Base-by-base conservation (phyloP, 2,329 filamentous ascomycete species). In the Phyllosticta citribraziliensis region DNA sequence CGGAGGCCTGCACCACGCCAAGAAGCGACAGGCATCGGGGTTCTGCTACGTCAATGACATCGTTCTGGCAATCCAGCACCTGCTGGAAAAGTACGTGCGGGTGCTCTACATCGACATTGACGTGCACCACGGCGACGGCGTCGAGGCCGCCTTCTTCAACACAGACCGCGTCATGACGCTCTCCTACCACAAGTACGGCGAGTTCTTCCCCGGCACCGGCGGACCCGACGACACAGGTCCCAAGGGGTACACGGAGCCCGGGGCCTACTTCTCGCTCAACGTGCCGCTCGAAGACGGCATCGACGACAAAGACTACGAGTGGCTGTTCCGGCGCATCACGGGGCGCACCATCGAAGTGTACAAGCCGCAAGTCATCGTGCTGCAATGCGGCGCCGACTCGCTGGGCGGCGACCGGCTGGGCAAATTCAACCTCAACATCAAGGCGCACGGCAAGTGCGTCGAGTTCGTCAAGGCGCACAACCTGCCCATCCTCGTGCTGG, bases 41-140 rank as follows among this genome's bases (percentile, higher is more conserved):
- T 99, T 99, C 75, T 99, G 94, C 78, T 99, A 99, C 77, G 91
- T 97, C 77, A 99, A 99, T 74, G 94, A 99, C 74, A 97, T 97
- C 68, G 94, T 97, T 62, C 83, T 99, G 55, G 91, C 89, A 40
- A 94, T 97, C 67, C 82, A 97, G 47, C 88, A 97, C 72, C 83
- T 99, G 10, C 80, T 97, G 17, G 87, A 89, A 30, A 83, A 87
- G 69, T 85, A 92, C 67, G 86, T 91, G 17, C 88, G 92, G 56
- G 92, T 97, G 8, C 81, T 97, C 62, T 97, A 97, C 74, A 92
- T 97, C 73, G 91, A 96, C 71, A 95, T 96, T 66, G 91, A 96
- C 71, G 90, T 96, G 1, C 91, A 96, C 71, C 91, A 96, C 66
- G 91, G 91, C 64, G 91, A 96, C 71, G 91, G 91, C 57, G 91